phyloP scores from a whole-genome alignment of 331 rosid species.

The Acacia concinna region DNA sequence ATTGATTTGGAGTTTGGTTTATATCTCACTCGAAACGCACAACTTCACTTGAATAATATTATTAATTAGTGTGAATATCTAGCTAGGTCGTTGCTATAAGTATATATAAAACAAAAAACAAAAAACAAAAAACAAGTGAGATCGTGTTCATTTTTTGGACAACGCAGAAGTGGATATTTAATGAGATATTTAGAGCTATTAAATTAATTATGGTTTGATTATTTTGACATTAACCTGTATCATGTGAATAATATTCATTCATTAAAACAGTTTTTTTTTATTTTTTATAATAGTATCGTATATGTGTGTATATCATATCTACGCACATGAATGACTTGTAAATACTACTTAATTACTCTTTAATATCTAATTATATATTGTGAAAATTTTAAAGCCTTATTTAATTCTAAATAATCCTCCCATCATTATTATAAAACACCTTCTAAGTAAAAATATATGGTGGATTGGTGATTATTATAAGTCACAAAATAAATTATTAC shows the following conservation, averaged over 20 bases:
- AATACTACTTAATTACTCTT: not conserved
- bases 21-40: not conserved
- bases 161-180: not conserved
- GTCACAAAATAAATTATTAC: too few relatives aligned
- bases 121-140: not conserved
- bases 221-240: not conserved
- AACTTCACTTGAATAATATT: not conserved
- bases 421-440: too few relatives aligned
- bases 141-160: not conserved
- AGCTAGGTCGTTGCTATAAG: not conserved
- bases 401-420: too few relatives aligned
- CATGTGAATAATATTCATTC: not conserved
- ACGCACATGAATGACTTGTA: too few relatives aligned
- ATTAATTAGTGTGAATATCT: not conserved
- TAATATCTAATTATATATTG: too few relatives aligned
- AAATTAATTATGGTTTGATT: not conserved
- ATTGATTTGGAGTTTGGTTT: not conserved
- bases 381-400: not conserved
- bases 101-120: not conserved
- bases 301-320: too few relatives aligned
- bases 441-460: too few relatives aligned
- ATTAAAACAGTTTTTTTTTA: not conserved
- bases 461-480: too few relatives aligned
- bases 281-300: too few relatives aligned
- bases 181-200: not conserved